These are phyloP conservation scores for Rhododendron ferrugineum DNA, from an alignment of 148 eudicot genomes.

Conservation along the genomic window DNA sequence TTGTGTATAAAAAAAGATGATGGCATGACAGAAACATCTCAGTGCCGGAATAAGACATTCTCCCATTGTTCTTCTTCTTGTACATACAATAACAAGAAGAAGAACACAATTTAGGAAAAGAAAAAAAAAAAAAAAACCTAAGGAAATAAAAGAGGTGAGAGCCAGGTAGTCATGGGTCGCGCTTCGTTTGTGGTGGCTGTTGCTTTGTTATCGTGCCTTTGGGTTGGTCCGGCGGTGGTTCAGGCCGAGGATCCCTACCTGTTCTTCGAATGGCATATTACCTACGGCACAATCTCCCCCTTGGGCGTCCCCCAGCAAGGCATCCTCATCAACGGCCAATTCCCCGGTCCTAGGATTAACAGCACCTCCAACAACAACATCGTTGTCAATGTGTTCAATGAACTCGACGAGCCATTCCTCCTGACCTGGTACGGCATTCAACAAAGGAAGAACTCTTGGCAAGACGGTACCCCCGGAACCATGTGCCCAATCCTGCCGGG, in stretches of 20 bases:
- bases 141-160: neutral
- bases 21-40: neutral
- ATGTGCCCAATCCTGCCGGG: constrained; percentile 31
- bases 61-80: neutral
- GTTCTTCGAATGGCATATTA: constrained; percentile 21
- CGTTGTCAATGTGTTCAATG: constrained; percentile 19
- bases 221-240: constrained; percentile 1
- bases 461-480: constrained; percentile 26
- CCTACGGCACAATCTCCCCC: constrained; percentile 21
- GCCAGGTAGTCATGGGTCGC: neutral
- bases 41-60: neutral
- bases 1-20: neutral
- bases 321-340: constrained; percentile 28
- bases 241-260: constrained; percentile 25
- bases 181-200: neutral
- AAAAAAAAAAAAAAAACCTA: neutral
- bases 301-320: constrained; percentile 21
- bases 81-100: neutral
- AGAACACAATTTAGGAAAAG: neutral
- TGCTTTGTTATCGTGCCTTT: neutral
- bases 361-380: constrained; percentile 24
- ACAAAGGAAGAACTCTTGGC: constrained; percentile 35
- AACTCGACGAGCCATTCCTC: constrained; percentile 28
- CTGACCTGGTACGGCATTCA: constrained; percentile 27
- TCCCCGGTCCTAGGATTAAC: constrained; percentile 25